Base-by-base conservation (phyloP, 106 monocot species). In the Allium cepa region DNA sequence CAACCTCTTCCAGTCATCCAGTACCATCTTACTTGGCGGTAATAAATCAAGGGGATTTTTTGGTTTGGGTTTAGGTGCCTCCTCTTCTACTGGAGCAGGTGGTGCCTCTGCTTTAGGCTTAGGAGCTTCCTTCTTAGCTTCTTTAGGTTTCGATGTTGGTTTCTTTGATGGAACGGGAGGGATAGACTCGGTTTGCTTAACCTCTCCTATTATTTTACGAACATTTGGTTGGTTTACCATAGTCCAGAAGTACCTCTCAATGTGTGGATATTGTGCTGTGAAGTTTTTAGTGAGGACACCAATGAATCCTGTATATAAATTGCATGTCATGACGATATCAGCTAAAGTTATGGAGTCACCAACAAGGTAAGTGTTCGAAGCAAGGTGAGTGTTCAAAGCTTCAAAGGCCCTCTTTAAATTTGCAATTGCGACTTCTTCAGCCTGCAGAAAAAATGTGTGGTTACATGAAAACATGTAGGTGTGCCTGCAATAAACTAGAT, bases 1-100 rank as follows among this genome's bases (percentile, higher is more conserved):
- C 9, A 95, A 77, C 81, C 90, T 90, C 72, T 95, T 95, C 94
- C 94, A 95, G 12, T 95, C 94, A 69, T 95, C 90, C 69, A 95
- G 69, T 22, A 95, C 78, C 94, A 91, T 95, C 75, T 83, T 90
- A 64, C 94, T 95, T 10, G 91, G 94, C 11, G 94, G 91, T 27
- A 95, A 62, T 60, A 91, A 63, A 57, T 95, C 94, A 22, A 95
- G 81, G 26, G 90, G 83, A 76, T 95, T 95, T 60, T 91, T 91
- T 4, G 85, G 62, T 50, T 87, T 88, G 8, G 85, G 88, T 53
- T 88, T 88, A 2, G 88, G 93, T 72, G 86, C 85, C 64, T 80
- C 84, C 66, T 93, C 88, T 73, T 81, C 76, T 53, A 82, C 91
- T 36, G 36, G 36, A 57, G 66, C 82, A 62, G 17, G 53, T 47